Base-by-base conservation (phyloP, 1,284 basidiomycete genomes). In the Trichosporon asahii region DNA sequence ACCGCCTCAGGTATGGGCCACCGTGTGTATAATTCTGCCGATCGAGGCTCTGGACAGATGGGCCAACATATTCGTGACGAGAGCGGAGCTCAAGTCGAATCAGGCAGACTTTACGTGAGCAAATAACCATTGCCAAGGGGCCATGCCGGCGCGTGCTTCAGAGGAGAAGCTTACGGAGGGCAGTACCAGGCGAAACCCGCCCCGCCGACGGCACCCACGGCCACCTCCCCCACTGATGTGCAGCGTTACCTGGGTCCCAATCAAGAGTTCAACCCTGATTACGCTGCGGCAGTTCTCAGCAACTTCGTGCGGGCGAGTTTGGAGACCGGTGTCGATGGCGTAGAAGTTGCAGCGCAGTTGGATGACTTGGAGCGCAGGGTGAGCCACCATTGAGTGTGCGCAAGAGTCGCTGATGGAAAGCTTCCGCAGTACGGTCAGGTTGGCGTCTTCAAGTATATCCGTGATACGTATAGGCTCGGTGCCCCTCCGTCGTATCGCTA, bases 181-280 rank as follows among this genome's bases (percentile, higher is more conserved):
- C 57, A 71, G 70, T 66, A 68, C 60, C 66, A 68, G 12, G 64
- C 70, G 25, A 57, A 61, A 21, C 66, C 70, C 14, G 70, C 70
- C 0, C 70, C 70, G 23, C 66, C 66, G 6, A 57, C 65, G 18
- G 29, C 68, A 8, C 49, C 69, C 35, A 67, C 49, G 12, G 60
- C 65, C 40, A 66, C 65, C 25, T 64, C 57, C 18, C 15, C 65
- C 14, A 12, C 57, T 21, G 70, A 71, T 55, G 70, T 71, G 14
- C 31, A 63, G 67, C 37, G 57, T n/a, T 67, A 67, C n/a, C 67
- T 71, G 14, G 66, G 66, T n/a, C 8, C 70, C 6, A 61, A 68
- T 44, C 70, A 71, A 64, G 66, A 66, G 60, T 68, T 57, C 25
- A 67, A 71, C 64, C 66, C 70, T 23, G 29, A 66, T 31, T 71